These are phyloP conservation scores for Tulasnella sp. DNA, from an alignment of 768 basidiomycete genomes.

Conservation along the genomic window DNA sequence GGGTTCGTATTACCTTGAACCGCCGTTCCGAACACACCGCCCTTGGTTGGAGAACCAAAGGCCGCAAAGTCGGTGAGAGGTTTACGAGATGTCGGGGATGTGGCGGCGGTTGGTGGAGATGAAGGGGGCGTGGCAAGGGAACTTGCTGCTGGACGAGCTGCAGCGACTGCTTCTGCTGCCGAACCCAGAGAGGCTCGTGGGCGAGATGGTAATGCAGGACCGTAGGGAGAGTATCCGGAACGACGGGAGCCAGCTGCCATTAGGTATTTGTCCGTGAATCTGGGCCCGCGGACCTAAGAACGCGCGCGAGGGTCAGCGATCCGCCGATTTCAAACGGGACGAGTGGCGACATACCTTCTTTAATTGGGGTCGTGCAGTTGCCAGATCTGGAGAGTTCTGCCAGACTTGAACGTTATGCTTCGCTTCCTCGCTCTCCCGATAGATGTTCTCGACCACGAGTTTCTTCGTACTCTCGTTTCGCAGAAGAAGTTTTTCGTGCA, in stretches of 20 bases:
- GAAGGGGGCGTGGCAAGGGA: slow-evolving; percentile 38
- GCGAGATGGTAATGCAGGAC: slow-evolving; percentile 34
- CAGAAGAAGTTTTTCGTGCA: slow-evolving; percentile 83
- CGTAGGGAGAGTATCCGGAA: slow-evolving; percentile 26
- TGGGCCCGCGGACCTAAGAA: slow-evolving; percentile 77
- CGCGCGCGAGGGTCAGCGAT: background rate
- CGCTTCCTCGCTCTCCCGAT: slow-evolving; percentile 82
- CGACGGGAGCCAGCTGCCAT: slow-evolving; percentile 33
- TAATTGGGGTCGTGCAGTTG: slow-evolving; percentile 66
- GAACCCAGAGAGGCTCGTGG: slow-evolving; percentile 28
- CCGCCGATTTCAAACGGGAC: background rate
- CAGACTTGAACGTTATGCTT: slow-evolving; percentile 85
- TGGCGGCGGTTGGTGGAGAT: slow-evolving; percentile 32
- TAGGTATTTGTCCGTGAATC: slow-evolving; percentile 95
- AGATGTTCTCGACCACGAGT: slow-evolving; percentile 92
- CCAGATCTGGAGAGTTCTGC: slow-evolving; percentile 58
- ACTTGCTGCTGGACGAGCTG: slow-evolving; percentile 40
- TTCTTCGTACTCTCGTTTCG: slow-evolving; percentile 97
- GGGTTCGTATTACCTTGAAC: slow-evolving; percentile 36
- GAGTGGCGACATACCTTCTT: slow-evolving; percentile 51
- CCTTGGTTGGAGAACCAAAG: slow-evolving; percentile 65
- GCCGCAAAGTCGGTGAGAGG: slow-evolving; percentile 84
- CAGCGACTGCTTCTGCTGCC: slow-evolving; percentile 28
- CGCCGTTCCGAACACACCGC: slow-evolving; percentile 77
- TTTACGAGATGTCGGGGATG: slow-evolving; percentile 69